phyloP scores from a whole-genome alignment of 768 basidiomycete species.

The Russula lepida region DNA sequence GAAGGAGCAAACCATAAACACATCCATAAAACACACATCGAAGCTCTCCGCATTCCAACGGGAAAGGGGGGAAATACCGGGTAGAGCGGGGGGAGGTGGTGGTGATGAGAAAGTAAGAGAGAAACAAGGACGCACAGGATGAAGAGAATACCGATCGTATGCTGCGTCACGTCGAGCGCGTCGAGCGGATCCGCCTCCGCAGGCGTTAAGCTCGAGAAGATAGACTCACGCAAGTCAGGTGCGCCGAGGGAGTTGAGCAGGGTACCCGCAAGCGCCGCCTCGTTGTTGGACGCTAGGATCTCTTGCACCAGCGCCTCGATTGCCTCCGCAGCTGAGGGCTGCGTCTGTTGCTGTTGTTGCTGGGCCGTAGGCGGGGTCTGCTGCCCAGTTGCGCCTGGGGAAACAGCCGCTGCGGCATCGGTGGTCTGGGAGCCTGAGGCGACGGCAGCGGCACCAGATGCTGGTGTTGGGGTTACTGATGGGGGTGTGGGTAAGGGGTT shows the following conservation, averaged over 20 bases:
- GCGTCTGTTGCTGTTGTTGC: not conserved
- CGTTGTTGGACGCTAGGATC: conserved; percentile 3
- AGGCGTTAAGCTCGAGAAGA: not conserved
- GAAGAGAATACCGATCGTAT: conserved; percentile 12
- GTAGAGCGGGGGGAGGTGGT: not conserved
- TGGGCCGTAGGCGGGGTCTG: not conserved
- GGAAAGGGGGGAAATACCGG: not conserved
- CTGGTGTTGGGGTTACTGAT: not conserved
- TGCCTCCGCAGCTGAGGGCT: not conserved
- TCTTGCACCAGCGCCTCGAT: conserved; percentile 7
- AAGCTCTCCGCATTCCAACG: not conserved
- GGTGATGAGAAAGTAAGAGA: not conserved
- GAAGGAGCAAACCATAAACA: not conserved
- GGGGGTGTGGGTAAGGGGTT: conserved; percentile 15
- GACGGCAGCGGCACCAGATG: not conserved
- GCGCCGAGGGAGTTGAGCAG: not conserved
- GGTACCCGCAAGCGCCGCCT: not conserved
- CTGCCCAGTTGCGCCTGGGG: not conserved
- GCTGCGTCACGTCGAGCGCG: conserved; percentile 4
- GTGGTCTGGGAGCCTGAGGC: conserved; percentile 1
- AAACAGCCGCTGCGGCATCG: not conserved
- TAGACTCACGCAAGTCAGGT: conserved; percentile 6
- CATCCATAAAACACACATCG: not conserved
- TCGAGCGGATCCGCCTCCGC: conserved; percentile 14
- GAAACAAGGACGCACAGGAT: conserved; percentile 6